Conservation (phyloP, 140 eudicot genomes). For the Oenanthe javanica region DNA sequence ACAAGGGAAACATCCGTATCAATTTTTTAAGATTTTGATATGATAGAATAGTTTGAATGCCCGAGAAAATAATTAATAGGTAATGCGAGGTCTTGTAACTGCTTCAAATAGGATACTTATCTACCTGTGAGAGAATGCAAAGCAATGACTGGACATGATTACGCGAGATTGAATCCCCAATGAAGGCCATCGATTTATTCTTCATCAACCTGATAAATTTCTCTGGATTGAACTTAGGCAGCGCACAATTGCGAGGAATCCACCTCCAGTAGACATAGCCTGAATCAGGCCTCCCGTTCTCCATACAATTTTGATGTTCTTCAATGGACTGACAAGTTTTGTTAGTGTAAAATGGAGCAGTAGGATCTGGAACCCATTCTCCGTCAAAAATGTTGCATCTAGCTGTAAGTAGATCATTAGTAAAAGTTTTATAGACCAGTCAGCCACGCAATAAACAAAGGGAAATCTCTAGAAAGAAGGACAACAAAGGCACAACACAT, state of each 20-base stretch:
- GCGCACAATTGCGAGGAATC: slow-evolving; percentile 53
- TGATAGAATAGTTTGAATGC: background rate
- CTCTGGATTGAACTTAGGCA: slow-evolving; percentile 46
- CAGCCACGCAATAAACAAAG: background rate
- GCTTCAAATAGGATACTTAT: background rate
- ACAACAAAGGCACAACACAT: background rate
- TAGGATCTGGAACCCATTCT: slow-evolving; percentile 56
- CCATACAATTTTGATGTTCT: slow-evolving; percentile 80
- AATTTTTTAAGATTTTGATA: background rate
- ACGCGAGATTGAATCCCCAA: slow-evolving; percentile 89
- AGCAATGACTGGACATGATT: slow-evolving; percentile 85
- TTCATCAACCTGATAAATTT: slow-evolving; percentile 52
- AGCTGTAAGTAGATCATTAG: slow-evolving; percentile 15
- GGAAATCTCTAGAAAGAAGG: background rate
- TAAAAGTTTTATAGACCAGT: background rate
- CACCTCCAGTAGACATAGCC: slow-evolving; percentile 75
- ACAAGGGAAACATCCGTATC: background rate
- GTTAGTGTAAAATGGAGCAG: slow-evolving; percentile 67
- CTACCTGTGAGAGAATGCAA: slow-evolving; percentile 71
- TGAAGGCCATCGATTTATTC: slow-evolving; percentile 60
- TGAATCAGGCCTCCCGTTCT: slow-evolving; percentile 74
- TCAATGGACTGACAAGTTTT: slow-evolving; percentile 51
- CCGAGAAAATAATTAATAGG: background rate
- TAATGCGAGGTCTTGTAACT: background rate
- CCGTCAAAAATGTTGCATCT: slow-evolving; percentile 64